Conservation (phyloP, 306 rosid species). For the Vigna mungo region DNA sequence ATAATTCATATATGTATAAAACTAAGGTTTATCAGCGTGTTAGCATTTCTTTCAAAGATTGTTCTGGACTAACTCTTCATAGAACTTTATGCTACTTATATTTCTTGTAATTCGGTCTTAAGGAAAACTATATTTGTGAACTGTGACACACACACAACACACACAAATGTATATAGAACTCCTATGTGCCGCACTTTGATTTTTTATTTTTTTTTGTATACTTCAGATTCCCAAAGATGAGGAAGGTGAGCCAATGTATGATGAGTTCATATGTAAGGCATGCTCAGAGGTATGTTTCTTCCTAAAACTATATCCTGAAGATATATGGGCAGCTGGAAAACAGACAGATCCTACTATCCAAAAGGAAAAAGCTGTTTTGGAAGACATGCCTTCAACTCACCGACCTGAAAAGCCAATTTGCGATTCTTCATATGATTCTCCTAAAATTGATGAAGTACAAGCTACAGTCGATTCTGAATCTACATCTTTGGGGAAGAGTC, state of each 20-base stretch:
- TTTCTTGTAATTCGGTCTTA: conserved; percentile 19
- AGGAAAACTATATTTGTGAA: conserved; percentile 22
- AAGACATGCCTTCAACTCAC: conserved; percentile 55
- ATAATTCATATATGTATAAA: conserved; percentile 7
- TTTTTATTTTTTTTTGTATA: conserved; percentile 26
- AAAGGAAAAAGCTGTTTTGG: conserved; percentile 69
- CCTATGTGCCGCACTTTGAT: conserved; percentile 8
- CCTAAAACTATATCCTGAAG: conserved; percentile 69
- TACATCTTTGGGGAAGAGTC: conserved; percentile 46
- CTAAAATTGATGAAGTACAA: conserved; percentile 41
- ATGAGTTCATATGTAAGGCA: conserved; percentile 78
- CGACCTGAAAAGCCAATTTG: conserved; percentile 55
- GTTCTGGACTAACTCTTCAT: background rate
- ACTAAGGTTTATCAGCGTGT: background rate
- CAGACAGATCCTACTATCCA: conserved; percentile 49
- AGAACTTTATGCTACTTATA: conserved; percentile 2
- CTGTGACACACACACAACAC: background rate
- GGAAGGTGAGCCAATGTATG: conserved; percentile 91
- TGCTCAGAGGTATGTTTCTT: conserved; percentile 84
- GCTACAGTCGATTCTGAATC: conserved; percentile 52
- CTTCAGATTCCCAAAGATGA: conserved; percentile 91
- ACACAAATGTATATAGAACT: background rate
- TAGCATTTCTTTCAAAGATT: background rate
- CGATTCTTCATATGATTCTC: conserved; percentile 42
- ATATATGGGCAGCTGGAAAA: conserved; percentile 62